phyloP scores from a whole-genome alignment of 768 basidiomycete genomes.

The Phaffia australis region DNA sequence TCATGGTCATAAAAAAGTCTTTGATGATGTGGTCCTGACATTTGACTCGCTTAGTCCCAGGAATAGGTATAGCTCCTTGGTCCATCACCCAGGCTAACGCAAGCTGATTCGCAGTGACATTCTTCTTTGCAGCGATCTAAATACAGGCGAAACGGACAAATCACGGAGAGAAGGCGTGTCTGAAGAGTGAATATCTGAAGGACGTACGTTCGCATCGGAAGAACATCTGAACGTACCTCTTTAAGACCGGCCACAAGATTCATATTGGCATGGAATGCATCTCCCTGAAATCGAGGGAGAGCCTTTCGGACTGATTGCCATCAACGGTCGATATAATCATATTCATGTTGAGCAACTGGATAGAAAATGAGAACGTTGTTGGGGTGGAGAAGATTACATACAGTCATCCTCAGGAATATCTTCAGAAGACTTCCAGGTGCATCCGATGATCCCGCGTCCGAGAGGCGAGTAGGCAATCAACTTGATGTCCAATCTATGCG shows the following conservation, averaged over 20 bases:
- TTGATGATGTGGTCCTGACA: not conserved
- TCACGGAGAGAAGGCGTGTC: not conserved
- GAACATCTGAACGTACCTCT: not conserved
- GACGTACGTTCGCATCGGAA: no score
- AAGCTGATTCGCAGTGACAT: conserved; percentile 7
- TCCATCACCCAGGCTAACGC: conserved; percentile 21
- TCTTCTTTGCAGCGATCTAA: conserved; percentile 8
- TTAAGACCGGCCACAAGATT: conserved; percentile 9
- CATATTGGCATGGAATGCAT: conserved; percentile 17
- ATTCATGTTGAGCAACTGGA: no score
- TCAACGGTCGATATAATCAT: not conserved
- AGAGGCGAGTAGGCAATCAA: conserved; percentile 21
- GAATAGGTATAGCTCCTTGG: conserved; percentile 21
- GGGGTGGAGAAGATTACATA: not conserved
- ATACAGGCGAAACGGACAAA: not conserved
- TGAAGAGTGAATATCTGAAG: no score
- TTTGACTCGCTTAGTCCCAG: conserved; percentile 14
- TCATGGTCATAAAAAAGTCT: not conserved
- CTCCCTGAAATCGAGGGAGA: conserved; percentile 20
- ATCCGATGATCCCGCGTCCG: conserved; percentile 9
- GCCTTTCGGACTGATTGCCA: conserved; percentile 3
- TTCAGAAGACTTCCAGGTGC: conserved; percentile 8
- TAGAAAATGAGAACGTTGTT: no score
- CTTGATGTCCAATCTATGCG: conserved; percentile 4
- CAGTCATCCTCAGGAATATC: conserved; percentile 23